These are phyloP conservation scores for Xylaria sp. DNA, from an alignment of 495 filamentous ascomycete genomes.

Conservation along the genomic window DNA sequence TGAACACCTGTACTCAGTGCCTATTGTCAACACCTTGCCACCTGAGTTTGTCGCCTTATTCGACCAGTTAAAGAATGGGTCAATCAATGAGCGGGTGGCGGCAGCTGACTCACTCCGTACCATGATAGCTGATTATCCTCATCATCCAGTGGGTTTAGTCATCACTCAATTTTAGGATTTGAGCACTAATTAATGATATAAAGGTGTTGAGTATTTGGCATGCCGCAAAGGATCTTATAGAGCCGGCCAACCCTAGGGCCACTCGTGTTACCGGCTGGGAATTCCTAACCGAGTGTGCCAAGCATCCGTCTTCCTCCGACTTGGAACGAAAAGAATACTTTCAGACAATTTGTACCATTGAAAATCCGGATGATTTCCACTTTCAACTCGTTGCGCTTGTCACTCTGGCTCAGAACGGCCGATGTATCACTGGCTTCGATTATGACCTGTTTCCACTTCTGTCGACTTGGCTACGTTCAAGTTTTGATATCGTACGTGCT, in stretches of 20 bases:
- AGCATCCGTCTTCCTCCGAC: conserved; percentile 64
- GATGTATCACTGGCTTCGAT: conserved; percentile 69
- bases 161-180: conserved; percentile 10
- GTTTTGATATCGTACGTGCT: conserved; percentile 60
- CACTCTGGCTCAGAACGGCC: conserved; percentile 67
- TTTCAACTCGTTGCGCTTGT: conserved; percentile 67
- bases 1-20: conserved; percentile 42
- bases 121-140: conserved; percentile 63
- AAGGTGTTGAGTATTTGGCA: conserved; percentile 62
- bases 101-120: conserved; percentile 63
- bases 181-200: conserved; percentile 30
- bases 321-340: conserved; percentile 72
- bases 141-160: conserved; percentile 53
- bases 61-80: conserved; percentile 53
- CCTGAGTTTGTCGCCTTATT: conserved; percentile 52
- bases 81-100: conserved; percentile 57
- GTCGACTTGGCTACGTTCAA: conserved; percentile 61
- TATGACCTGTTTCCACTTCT: conserved; percentile 66
- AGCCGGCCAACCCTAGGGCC: conserved; percentile 58
- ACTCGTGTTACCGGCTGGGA: conserved; percentile 66
- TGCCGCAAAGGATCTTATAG: conserved; percentile 68
- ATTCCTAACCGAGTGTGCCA: conserved; percentile 69
- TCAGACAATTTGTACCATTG: conserved; percentile 59
- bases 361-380: conserved; percentile 65
- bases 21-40: conserved; percentile 43